Evolutionary conservation across 179 eudicot genomes (phyloP), one percentile per base, ranked within the genome.

Genomic region (Silene vulgaris): DNA sequence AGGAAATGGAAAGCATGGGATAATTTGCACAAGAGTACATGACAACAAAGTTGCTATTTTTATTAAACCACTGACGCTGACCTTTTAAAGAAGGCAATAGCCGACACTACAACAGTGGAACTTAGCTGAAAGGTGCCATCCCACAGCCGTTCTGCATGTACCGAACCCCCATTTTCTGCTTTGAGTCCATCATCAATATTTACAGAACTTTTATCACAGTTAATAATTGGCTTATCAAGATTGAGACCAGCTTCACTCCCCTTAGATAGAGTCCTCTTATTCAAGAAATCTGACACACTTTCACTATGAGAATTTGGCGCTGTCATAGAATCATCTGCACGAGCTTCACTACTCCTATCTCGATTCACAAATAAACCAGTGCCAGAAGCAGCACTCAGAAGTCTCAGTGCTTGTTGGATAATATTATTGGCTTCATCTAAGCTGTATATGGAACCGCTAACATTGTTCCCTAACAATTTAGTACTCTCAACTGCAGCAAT

Each of bases 61-160:
- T 20, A 69, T 19, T 20, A 76, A 76, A 67, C 70, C 52, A 8
- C 48, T 40, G 48, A 40, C 12, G 48, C 43, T 56, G 73, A 91
- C 97, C 97, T 91, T 85, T 88, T 90, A 73, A 83, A 91, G 86
- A 82, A 88, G 70, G 92, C 95, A 75, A 86, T 80, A 59, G 84
- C 84, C 68, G 92, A 82, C 77, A 86, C 85, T 57, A 82, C 76
- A 75, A 87, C 84, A 61, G 90, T 79, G 76, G 92, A 83, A 86
- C 84, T 88, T 73, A 91, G 84, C 73, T 88, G 90, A 86, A 91
- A 86, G 74, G 86, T 84, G 75, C 97, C 97, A 45, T 87, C 88
- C 97, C 97, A 91, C 23, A 91, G 84, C 87, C 85, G 80, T 73
- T 91, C 92, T 66, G 82, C 74, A 71, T 64, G 74, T 73, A 77